Conservation (phyloP, 192 early-diverging fungal genomes). For the Borealophlyctis nickersoniae region DNA sequence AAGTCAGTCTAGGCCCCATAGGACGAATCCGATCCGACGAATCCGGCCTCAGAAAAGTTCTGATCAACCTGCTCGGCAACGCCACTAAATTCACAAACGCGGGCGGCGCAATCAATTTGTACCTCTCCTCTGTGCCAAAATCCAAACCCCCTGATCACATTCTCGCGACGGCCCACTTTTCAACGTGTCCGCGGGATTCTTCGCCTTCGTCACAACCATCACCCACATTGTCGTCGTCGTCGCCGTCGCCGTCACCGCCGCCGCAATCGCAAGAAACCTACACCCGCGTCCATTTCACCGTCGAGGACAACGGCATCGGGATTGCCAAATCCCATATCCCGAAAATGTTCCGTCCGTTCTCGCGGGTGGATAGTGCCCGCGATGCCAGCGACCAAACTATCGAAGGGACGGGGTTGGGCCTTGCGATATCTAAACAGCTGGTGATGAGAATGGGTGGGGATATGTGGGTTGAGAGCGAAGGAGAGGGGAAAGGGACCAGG, state of each 20-base stretch:
- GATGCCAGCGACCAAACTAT: background rate
- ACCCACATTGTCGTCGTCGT: background rate
- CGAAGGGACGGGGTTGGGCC: slow-evolving; percentile 58
- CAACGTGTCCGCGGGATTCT: background rate
- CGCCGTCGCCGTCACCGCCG: too few species aligned
- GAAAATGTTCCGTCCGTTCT: background rate
- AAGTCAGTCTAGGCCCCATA: background rate
- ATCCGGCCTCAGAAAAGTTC: background rate
- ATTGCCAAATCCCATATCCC: background rate
- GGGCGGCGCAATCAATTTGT: background rate
- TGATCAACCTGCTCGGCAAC: background rate
- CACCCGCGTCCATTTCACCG: background rate
- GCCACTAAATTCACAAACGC: background rate
- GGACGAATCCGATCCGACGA: background rate
- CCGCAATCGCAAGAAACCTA: too few species aligned
- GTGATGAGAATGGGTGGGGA: slow-evolving; percentile 60
- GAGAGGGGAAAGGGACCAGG: slow-evolving; percentile 17
- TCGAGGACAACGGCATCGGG: background rate
- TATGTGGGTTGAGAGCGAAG: slow-evolving; percentile 56
- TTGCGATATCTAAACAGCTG: slow-evolving; percentile 59
- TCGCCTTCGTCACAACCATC: background rate
- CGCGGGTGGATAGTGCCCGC: background rate
- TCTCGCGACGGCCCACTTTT: background rate
- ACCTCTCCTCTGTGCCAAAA: background rate
- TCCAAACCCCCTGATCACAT: background rate